Evolutionary conservation across 257 asterid species (phyloP).

Genomic region (Vinca minor): DNA sequence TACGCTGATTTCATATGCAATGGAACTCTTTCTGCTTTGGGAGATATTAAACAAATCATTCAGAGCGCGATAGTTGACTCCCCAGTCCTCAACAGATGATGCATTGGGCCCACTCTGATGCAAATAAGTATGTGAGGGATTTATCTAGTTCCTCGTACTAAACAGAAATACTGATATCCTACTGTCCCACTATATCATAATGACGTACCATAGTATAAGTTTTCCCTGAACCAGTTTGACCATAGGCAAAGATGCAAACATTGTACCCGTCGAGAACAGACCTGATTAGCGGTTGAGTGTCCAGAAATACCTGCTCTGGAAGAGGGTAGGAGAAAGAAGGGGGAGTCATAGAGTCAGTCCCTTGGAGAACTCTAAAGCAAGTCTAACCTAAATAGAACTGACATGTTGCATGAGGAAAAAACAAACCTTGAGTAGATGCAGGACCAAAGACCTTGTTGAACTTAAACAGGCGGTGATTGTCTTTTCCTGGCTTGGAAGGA

Average conservation of each 20-base stretch:
- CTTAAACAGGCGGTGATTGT: slow-evolving; percentile 74
- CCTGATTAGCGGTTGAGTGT: slow-evolving; percentile 81
- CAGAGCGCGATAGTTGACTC: slow-evolving; percentile 89
- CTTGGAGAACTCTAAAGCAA: background rate
- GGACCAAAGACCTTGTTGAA: slow-evolving; percentile 86
- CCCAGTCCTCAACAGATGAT: slow-evolving; percentile 76
- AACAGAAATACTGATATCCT: background rate
- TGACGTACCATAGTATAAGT: slow-evolving; percentile 83
- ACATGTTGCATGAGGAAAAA: background rate
- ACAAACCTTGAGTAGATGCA: slow-evolving; percentile 72
- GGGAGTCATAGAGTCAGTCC: slow-evolving; percentile 4
- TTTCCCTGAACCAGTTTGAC: slow-evolving; percentile 96
- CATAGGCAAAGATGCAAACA: slow-evolving; percentile 95
- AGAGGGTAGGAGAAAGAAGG: slow-evolving; percentile 1
- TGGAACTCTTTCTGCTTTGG: slow-evolving; percentile 57
- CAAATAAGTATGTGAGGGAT: slow-evolving; percentile 4
- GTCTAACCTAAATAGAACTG: background rate
- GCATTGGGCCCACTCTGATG: slow-evolving; percentile 70
- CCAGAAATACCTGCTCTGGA: slow-evolving; percentile 82
- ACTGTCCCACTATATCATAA: background rate
- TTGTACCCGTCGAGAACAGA: slow-evolving; percentile 94
- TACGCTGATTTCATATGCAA: slow-evolving; percentile 69
- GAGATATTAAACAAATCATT: slow-evolving; percentile 87
- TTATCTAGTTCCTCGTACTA: background rate
- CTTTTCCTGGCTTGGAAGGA: slow-evolving; percentile 87